A percentile compares a stretch with the other conserved stretches of the same genome.
Evolutionary conservation across 2,329 filamentous ascomycete species (phyloP).

Genomic region (Fusarium nodosum): DNA sequence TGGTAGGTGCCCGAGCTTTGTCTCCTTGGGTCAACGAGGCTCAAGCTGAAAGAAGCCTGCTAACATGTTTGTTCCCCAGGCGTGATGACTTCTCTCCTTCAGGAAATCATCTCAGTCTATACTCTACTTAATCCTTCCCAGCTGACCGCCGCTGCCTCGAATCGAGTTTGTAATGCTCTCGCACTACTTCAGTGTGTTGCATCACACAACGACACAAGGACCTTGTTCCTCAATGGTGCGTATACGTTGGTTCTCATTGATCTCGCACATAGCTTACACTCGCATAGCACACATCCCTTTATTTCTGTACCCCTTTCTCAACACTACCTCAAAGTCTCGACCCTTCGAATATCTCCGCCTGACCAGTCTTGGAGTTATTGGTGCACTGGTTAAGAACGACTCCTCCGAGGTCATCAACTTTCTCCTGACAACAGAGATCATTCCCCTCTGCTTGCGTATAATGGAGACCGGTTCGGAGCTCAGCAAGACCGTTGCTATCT

Average conservation of each 20-base stretch:
- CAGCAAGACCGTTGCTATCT: conserved; percentile 98
- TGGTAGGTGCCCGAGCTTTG: conserved; percentile 69
- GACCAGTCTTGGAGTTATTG: conserved; percentile 95
- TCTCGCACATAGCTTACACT: conserved; percentile 31
- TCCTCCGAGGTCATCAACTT: conserved; percentile 99
- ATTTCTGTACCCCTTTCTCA: conserved; percentile 97
- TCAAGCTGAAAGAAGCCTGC: conserved; percentile 29
- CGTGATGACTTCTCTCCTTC: conserved; percentile 96
- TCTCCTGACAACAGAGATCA: conserved; percentile 97
- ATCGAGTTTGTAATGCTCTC: conserved; percentile 96
- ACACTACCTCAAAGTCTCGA: conserved; percentile 97
- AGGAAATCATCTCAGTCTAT: conserved; percentile 99
- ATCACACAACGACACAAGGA: conserved; percentile 95
- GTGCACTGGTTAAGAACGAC: conserved; percentile 98
- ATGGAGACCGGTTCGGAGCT: conserved; percentile 99
- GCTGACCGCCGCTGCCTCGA: conserved; percentile 96
- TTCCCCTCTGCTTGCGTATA: conserved; percentile 95
- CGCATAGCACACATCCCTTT: conserved; percentile 90
- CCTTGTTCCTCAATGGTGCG: conserved; percentile 91
- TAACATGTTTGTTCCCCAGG: conserved; percentile 64
- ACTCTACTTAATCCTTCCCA: conserved; percentile 96
- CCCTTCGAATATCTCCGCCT: conserved; percentile 98
- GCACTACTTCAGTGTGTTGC: conserved; percentile 97
- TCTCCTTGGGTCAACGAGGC: conserved; percentile 14
- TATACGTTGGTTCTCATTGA: conserved; percentile 11